Evolutionary conservation across 306 rosid species (phyloP), one percentile per base, ranked within the genome.

Genomic region (Trifolium fragiferum): DNA sequence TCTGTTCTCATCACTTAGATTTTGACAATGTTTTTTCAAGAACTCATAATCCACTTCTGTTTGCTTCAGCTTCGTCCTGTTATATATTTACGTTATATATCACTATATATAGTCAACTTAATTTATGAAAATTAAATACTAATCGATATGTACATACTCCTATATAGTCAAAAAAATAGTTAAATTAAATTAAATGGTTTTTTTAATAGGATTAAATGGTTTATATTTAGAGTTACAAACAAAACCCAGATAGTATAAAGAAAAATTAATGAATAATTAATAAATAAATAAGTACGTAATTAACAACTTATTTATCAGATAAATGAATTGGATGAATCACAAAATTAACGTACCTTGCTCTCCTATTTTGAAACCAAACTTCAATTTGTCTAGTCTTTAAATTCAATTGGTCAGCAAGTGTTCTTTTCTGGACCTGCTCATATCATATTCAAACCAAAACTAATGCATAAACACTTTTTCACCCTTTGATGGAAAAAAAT

Each of bases 301-400:
- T 30, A 30, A 37, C 40, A 37, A 37, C 40, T 37, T 37, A 59
- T 13, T 44, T 44, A 44, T 44, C 12, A 44, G 50, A 12, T 44
- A 16, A 44, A 44, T 13, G 7, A 44, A 44, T 12, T 13, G n/a
- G 46, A 25, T 25, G 27, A 74, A 38, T 5, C 23, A 61, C 12
- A 32, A 63, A 63, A 37, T 16, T 5, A 10, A 66, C 33, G 7
- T 76, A 90, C 98, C 98, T 90, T 76, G 98, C 98, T 86, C 98
- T 88, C 74, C 93, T 74, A 84, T 93, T 93, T 75, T 93, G 98
- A 73, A 93, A 93, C 98, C 98, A 93, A 66, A 93, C 98, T 85
- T 93, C 98, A 15, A 93, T 90, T 71, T 93, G 98, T 81, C 98
- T 85, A 0, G 96, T 80, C 62, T 84, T 89, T 81, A 93, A 77